phyloP scores from a whole-genome alignment of 768 basidiomycete species.

The Russula foetens region DNA sequence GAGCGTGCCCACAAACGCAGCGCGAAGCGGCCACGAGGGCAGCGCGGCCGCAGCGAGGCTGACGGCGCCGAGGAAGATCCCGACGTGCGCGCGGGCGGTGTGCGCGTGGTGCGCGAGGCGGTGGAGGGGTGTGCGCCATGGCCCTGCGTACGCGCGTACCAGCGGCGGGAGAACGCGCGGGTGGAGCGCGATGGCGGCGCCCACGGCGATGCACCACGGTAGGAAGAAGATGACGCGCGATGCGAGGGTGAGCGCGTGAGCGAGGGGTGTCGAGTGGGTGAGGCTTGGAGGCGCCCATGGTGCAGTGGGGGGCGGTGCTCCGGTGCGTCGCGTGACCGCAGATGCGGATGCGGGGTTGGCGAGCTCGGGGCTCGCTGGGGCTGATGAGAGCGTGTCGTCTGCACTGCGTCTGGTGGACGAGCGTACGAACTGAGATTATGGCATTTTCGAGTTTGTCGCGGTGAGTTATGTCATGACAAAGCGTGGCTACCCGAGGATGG shows the following conservation, averaged over 20 bases:
- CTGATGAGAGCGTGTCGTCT: not conserved
- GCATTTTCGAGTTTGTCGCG: not conserved
- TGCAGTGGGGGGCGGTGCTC: not conserved
- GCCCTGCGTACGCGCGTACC: constrained; percentile 3
- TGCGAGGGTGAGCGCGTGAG: not conserved
- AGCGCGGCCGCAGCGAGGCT: not conserved
- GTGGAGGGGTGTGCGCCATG: constrained; percentile 7
- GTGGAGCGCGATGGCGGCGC: constrained; percentile 6
- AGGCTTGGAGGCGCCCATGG: not conserved
- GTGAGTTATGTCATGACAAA: not conserved
- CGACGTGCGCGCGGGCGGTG: constrained; percentile 11
- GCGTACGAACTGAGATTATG: not conserved
- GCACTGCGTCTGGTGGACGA: not conserved
- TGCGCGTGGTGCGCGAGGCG: constrained; percentile 20
- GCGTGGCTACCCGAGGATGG: too few species aligned
- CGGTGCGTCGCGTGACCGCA: not conserved
- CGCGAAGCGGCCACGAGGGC: not conserved
- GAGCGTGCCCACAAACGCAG: not conserved
- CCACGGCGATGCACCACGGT: constrained; percentile 17
- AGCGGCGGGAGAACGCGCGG: constrained; percentile 5
- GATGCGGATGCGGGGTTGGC: not conserved
- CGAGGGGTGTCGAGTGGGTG: not conserved
- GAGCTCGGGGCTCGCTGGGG: not conserved
- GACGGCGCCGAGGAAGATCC: constrained; percentile 11
- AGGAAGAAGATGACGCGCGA: constrained; percentile 13